Conservation (phyloP, 1,284 basidiomycete genomes). For the Ganoderma lingzhi region DNA sequence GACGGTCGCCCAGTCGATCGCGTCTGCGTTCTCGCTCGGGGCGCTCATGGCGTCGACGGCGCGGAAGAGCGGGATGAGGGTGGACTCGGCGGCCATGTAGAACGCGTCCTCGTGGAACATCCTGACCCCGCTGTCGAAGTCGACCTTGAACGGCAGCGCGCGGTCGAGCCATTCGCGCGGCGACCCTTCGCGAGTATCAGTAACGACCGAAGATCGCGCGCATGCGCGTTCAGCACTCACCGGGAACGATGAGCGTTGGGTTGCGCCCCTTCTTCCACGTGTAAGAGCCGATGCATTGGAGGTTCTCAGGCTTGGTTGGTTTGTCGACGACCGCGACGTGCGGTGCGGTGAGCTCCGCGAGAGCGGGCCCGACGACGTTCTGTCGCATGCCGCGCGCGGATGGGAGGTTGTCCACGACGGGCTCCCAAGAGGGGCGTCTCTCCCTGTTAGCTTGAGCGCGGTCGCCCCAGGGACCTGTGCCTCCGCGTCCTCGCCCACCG, state of each 20-base stretch:
- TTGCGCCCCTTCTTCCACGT: conserved; percentile 51
- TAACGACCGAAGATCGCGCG: conserved; percentile 43
- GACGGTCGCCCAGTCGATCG: conserved; percentile 54
- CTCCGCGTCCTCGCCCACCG: neutral
- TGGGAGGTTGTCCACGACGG: conserved; percentile 18
- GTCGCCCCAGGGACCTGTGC: neutral
- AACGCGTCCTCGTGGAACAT: conserved; percentile 62
- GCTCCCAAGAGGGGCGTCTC: neutral
- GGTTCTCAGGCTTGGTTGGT: conserved; percentile 35
- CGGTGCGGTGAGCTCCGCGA: conserved; percentile 14
- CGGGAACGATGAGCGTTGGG: conserved; percentile 64
- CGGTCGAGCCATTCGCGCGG: conserved; percentile 60
- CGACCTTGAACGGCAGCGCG: conserved; percentile 53
- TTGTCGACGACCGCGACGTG: conserved; percentile 10
- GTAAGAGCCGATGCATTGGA: conserved; percentile 58
- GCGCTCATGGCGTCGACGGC: conserved; percentile 52
- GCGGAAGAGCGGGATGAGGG: conserved; percentile 55
- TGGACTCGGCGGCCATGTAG: conserved; percentile 48
- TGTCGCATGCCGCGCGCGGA: conserved; percentile 26
- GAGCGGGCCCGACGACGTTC: conserved; percentile 21
- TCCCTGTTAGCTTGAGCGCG: neutral
- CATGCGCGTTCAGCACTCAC: conserved; percentile 44
- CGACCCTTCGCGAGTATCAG: conserved; percentile 48
- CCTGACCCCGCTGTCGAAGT: conserved; percentile 51
- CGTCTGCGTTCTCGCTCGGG: neutral